Evolutionary conservation across 2,329 filamentous ascomycete species (phyloP).

Genomic region (Beauveria varroae): DNA sequence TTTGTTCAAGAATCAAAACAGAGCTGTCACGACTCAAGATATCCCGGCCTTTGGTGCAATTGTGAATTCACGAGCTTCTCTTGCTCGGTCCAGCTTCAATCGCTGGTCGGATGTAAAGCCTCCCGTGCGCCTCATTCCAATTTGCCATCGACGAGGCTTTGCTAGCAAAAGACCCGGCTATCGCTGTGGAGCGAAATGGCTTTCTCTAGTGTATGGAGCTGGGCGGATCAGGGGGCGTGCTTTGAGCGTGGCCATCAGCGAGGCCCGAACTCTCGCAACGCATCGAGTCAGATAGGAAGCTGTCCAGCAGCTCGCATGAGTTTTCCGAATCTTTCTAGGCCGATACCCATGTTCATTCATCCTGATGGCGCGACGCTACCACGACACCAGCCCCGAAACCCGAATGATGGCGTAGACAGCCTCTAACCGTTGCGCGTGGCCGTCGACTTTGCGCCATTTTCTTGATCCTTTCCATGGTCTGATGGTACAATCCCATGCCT

Average conservation of each 20-base stretch:
- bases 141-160: neutral
- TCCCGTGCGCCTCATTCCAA: neutral
- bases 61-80: neutral
- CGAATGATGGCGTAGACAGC: neutral
- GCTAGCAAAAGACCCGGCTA: slow-evolving; percentile 3
- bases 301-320: neutral
- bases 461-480: neutral
- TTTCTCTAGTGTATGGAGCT: neutral
- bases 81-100: neutral
- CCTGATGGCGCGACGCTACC: no score
- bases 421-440: neutral
- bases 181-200: slow-evolving; percentile 3
- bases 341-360: slow-evolving; percentile 2
- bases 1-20: no score
- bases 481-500: neutral
- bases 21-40: neutral
- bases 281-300: neutral
- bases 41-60: neutral
- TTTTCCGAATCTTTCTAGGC: neutral
- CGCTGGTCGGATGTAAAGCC: neutral
- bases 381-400: neutral
- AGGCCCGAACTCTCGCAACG: neutral
- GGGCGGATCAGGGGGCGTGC: neutral
- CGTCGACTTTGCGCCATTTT: neutral
- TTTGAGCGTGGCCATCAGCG: neutral